A percentile compares a stretch with the other conserved stretches of the same genome.
These are phyloP conservation scores for Phylloporus sp. DNA, from an alignment of 768 basidiomycete species.

Conservation along the genomic window DNA sequence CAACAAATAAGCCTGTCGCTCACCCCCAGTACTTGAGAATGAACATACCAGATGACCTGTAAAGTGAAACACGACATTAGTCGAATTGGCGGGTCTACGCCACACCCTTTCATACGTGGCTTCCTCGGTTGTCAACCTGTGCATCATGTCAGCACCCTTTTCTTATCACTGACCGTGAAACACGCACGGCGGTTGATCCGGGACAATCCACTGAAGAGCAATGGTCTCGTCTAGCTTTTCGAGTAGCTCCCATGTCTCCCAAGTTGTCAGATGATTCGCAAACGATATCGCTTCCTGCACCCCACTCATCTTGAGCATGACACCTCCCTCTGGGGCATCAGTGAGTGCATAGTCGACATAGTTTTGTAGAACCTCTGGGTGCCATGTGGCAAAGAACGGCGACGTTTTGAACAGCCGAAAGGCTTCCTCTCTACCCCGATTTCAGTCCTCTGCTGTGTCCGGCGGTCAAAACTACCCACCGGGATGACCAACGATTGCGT, in stretches of 20 bases:
- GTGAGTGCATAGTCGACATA: constrained; percentile 60
- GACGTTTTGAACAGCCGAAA: constrained; percentile 41
- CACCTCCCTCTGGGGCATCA: constrained; percentile 33
- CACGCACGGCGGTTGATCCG: constrained; percentile 19
- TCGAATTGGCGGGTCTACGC: constrained; percentile 28
- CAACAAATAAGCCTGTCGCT: not conserved
- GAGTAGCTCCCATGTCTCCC: constrained; percentile 28
- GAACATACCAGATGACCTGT: constrained; percentile 28
- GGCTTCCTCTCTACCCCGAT: constrained; percentile 54
- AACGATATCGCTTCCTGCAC: constrained; percentile 65
- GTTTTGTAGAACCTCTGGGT: constrained; percentile 52
- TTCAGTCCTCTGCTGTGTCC: not conserved
- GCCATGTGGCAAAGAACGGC: constrained; percentile 72
- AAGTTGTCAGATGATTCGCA: constrained; percentile 35
- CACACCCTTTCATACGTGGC: constrained; percentile 23
- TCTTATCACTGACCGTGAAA: not conserved
- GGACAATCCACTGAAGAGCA: constrained; percentile 29
- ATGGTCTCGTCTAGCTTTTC: constrained; percentile 25
- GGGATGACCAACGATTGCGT: constrained; percentile 59
- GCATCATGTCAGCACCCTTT: not conserved
- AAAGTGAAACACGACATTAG: constrained; percentile 26
- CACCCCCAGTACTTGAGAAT: not conserved
- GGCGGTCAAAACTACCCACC: constrained; percentile 33
- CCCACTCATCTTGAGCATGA: constrained; percentile 62
- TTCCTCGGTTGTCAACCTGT: constrained; percentile 14